phyloP scores from a whole-genome alignment of 345 rosid genomes.

The Gossypium anomalum region DNA sequence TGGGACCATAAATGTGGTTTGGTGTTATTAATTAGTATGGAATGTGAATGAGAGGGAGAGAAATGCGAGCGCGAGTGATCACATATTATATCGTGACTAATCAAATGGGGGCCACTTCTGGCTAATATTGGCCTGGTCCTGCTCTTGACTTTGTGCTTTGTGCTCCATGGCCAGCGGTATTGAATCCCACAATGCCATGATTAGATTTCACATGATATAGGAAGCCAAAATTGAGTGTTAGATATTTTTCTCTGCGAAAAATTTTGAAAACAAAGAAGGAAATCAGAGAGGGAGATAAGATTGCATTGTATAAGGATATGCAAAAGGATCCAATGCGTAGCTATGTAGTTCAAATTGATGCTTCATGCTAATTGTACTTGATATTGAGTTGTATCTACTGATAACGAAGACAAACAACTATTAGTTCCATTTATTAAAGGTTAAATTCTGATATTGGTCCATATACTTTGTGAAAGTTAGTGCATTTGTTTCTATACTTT shows the following conservation, averaged over 20 bases:
- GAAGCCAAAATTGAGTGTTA: neutral
- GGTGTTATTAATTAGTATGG: neutral
- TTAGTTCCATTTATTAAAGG: neutral
- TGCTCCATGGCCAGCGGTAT: neutral
- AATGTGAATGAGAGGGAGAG: neutral
- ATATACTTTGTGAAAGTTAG: too few species aligned
- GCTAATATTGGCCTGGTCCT: neutral
- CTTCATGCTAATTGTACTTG: neutral
- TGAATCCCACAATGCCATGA: neutral
- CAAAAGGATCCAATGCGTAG: neutral
- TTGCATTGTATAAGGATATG: neutral
- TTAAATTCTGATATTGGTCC: too few species aligned
- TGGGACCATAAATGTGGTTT: neutral
- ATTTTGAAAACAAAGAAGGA: neutral
- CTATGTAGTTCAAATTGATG: neutral
- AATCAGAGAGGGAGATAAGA: neutral
- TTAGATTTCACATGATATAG: neutral
- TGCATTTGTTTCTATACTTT: too few species aligned
- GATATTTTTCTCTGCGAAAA: neutral
- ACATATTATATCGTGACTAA: neutral
- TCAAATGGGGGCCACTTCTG: neutral
- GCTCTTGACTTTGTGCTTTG: neutral
- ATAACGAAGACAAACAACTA: neutral
- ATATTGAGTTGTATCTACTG: neutral
- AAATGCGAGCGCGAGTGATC: neutral